These are phyloP conservation scores for Calonectria pseudoturangicola DNA, from an alignment of 2,329 filamentous ascomycete species.

Conservation along the genomic window DNA sequence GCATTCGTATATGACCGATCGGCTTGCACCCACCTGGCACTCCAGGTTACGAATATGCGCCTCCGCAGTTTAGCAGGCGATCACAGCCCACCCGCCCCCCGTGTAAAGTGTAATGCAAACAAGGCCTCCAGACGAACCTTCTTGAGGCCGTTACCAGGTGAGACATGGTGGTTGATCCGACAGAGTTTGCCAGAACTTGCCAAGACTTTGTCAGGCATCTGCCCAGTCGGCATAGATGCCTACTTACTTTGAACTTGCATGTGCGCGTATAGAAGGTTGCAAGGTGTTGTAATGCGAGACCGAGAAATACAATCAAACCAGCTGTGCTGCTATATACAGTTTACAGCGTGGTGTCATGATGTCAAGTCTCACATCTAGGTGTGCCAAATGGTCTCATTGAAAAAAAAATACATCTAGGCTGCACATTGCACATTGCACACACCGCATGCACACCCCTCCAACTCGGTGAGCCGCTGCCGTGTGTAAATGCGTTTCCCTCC, in stretches of 20 bases:
- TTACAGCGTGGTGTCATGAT: neutral
- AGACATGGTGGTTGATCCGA: neutral
- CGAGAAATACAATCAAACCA: constrained; percentile 6
- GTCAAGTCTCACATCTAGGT: neutral
- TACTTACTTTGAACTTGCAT: neutral
- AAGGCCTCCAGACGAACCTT: neutral
- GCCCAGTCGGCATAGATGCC: neutral
- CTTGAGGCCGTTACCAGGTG: neutral
- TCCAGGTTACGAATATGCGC: neutral
- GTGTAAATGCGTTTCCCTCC: neutral
- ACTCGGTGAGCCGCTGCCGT: neutral
- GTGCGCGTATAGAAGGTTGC: constrained; percentile 1
- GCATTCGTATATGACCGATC: neutral
- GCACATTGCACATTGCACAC: neutral
- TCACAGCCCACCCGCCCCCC: constrained; percentile 1
- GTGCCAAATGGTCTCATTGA: neutral
- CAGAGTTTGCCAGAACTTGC: neutral
- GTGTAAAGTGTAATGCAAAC: neutral
- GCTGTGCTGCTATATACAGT: neutral
- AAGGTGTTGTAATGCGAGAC: neutral
- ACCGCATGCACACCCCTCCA: neutral
- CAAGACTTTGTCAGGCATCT: neutral
- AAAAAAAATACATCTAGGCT: neutral
- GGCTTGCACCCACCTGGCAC: neutral
- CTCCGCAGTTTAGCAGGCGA: neutral